Base-by-base conservation (phyloP, 352 stramenopile species). In the Pythium monospermum region DNA sequence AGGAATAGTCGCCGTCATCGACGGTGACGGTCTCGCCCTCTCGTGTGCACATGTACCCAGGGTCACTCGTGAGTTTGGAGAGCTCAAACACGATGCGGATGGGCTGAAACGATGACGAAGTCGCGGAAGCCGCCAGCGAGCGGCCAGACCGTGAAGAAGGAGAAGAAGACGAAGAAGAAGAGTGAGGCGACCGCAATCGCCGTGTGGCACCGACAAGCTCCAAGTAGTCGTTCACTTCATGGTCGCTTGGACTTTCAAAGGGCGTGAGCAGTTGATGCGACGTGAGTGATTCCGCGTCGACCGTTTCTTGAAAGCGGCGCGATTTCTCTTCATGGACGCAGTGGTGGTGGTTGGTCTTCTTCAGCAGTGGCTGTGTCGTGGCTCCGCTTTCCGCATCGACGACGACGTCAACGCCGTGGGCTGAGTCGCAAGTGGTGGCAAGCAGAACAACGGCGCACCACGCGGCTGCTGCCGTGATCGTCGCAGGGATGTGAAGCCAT, bases 81-180 rank as follows among this genome's bases (percentile, higher is more conserved):
- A 88, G 46, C 23, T 91, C 81, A 23, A 91, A 91, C 15, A 64
- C 73, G 37, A 89, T 88, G 31, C 81, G 76, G n/a, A 91, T 77
- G 1, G 74, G 81, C 26, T 88, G 73, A 33, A 85, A 89, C 0
- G 71, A 41, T 3, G 60, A 36, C 4, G 57, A 49, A 4, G 53
- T 36, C 0, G 55, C 49, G 0, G 58, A 47, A 52, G 61, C 36
- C 13, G 45, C 35, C 2, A 88, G 61, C 13, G 61, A 72, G 2
- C 77, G 70, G 13, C 56, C 53, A n/a, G n/a, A n/a, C n/a, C n/a
- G n/a, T 2, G 23, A 58, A 1, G 42, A 38, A 0, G 11, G n/a
- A 1, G 52, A 53, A n/a, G n/a, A n/a, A 8, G 30, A 35, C 30
- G 8, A 8, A 13, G 30, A 35, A 13, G 8, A 8, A 13, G 30